Evolutionary conservation across 139 green algal species (phyloP), one percentile per base, ranked within the genome.

Genomic region (Astrephomene gubernaculifera): DNA sequence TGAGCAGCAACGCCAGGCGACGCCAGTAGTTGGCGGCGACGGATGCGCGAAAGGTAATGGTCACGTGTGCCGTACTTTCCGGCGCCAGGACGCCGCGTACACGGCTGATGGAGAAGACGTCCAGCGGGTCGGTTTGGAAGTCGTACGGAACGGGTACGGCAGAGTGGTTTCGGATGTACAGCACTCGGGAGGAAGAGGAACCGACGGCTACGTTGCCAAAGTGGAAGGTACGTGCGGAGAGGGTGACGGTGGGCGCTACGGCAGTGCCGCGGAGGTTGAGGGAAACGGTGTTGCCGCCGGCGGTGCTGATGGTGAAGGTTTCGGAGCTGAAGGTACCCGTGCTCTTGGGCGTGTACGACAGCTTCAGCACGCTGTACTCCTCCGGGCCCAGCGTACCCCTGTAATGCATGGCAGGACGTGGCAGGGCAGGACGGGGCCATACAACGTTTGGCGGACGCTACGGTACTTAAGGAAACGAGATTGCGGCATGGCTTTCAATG

Each of bases 151-250:
- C 82, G 0, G 86, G 75, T 31, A 94, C 73, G 35, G 93, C 81
- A 7, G 81, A 90, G 49, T 87, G 39, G 81, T 96, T 96, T 29
- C 93, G 74, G 69, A 96, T 87, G 83, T 94, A 93, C 39, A 96
- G 67, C 68, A 94, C 88, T 52, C 89, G 87, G 4, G 85, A 88
- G 2, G 79, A 25, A 14, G 79, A 27, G 4, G 89, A 39, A 22
- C 90, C 82, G 3, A 53, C 63, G 10, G 73, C 21, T 12, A 94
- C 86, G 70, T 89, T 92, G 52, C 92, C 92, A 92, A 96, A 96
- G 65, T 92, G 87, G 73, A 95, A 88, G 52, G 78, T 81, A 7
- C 82, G 69, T 44, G 86, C 75, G 72, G 57, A 91, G 69, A 94
- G 86, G 0, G 70, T 87, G 21, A 96, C 85, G 68, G 64, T 53